A percentile compares a stretch with the other conserved stretches of the same genome.
Conservation (phyloP, 768 basidiomycete genomes). For the Phanerochaete carnosa region DNA sequence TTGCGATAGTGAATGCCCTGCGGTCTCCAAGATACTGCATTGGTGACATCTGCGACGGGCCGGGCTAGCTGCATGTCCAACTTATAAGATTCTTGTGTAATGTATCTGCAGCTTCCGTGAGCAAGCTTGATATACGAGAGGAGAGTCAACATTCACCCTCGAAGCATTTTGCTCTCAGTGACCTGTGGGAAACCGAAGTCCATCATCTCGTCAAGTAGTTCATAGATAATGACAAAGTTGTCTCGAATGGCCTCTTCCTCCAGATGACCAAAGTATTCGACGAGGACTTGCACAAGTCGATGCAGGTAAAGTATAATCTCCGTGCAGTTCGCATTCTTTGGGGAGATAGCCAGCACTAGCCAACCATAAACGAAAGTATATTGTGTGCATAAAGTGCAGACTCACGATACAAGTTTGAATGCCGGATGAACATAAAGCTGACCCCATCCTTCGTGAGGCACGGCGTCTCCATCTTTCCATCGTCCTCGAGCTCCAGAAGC, state of each 20-base stretch:
- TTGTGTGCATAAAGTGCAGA: conserved; percentile 11
- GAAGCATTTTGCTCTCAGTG: conserved; percentile 97
- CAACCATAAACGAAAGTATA: background rate
- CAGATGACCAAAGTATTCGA: conserved; percentile 99
- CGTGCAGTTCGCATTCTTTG: conserved; percentile 92
- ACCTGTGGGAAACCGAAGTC: conserved; percentile 99
- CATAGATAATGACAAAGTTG: conserved; percentile 99
- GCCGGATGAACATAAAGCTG: conserved; percentile 98
- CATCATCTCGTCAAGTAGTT: conserved; percentile 99
- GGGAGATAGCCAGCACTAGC: conserved; percentile 90
- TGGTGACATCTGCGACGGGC: conserved; percentile 95
- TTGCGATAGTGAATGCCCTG: conserved; percentile 97
- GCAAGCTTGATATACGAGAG: background rate
- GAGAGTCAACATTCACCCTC: conserved; percentile 60
- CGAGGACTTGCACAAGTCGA: conserved; percentile 84
- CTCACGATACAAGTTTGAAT: conserved; percentile 95
- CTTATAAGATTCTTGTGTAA: conserved; percentile 98
- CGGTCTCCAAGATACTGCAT: conserved; percentile 97
- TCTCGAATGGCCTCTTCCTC: conserved; percentile 99
- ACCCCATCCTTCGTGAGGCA: conserved; percentile 94
- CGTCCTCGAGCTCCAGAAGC: conserved; percentile 94
- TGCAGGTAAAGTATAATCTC: conserved; percentile 97
- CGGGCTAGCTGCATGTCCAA: conserved; percentile 82
- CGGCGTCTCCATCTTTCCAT: conserved; percentile 92
- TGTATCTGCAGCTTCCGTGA: conserved; percentile 57